These are phyloP conservation scores for Plasmodium inui DNA, from an alignment of 169 alveolate species.

Conservation along the genomic window DNA sequence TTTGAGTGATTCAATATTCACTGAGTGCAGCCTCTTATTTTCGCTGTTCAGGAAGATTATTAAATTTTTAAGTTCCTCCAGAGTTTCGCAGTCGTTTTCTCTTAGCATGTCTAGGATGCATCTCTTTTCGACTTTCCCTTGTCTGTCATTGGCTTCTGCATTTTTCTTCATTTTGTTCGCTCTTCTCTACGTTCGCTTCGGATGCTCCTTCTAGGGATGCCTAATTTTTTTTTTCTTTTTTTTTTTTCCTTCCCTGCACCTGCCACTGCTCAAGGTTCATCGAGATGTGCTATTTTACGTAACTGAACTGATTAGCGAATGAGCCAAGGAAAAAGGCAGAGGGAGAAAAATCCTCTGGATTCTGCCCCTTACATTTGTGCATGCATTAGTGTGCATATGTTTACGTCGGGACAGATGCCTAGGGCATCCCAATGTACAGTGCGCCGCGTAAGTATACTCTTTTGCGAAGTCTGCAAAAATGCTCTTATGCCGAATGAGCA, in stretches of 20 bases:
- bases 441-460: background rate
- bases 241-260: background rate
- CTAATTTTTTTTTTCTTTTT: background rate
- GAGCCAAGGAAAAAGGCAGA: background rate
- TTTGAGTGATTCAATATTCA: constrained; percentile 44
- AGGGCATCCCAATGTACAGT: background rate
- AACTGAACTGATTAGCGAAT: background rate
- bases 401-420: background rate
- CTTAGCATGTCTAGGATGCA: constrained; percentile 32
- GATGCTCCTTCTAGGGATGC: background rate
- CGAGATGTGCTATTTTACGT: background rate
- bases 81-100: constrained; percentile 65
- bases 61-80: constrained; percentile 60
- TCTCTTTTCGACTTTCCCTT: constrained; percentile 26
- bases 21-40: constrained; percentile 59
- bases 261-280: background rate
- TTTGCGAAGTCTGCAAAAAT: background rate
- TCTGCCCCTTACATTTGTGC: background rate
- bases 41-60: constrained; percentile 36
- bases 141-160: background rate
- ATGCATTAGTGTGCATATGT: background rate
- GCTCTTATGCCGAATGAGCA: background rate
- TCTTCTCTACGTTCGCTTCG: background rate
- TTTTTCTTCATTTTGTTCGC: background rate
- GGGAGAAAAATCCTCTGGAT: background rate